These are phyloP conservation scores for Salix purpurea DNA, from an alignment of 345 rosid genomes.

Conservation along the genomic window DNA sequence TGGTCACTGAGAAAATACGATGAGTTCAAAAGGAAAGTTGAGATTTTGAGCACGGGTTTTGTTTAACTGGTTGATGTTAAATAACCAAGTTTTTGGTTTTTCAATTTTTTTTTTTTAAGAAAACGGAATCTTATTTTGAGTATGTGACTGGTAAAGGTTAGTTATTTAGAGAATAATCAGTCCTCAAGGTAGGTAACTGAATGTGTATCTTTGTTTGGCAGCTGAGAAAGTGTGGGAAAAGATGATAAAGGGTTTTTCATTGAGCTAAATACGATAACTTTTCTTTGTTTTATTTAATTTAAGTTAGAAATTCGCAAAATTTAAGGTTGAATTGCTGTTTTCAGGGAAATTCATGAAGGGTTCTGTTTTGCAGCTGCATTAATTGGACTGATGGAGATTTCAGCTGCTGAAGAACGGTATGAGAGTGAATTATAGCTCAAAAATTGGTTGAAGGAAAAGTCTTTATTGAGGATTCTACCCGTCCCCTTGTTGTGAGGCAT, in stretches of 20 bases:
- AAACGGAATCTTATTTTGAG: background rate
- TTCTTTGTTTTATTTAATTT: background rate
- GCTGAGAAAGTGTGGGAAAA: background rate
- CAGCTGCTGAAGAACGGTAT: background rate
- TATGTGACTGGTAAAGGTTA: background rate
- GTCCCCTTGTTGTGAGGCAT: background rate
- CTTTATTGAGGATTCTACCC: background rate
- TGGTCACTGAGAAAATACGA: background rate
- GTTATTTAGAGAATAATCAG: background rate
- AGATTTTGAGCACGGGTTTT: background rate
- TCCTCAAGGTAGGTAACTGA: background rate
- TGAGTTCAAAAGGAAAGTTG: background rate
- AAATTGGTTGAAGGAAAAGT: background rate
- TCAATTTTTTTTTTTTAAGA: background rate
- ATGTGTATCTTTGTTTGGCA: background rate
- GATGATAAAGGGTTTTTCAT: background rate
- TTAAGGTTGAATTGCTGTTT: background rate
- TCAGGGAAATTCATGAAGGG: background rate
- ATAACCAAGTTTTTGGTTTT: background rate
- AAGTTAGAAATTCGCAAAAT: background rate
- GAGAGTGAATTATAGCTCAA: background rate
- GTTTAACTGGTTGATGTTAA: background rate
- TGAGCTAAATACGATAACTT: background rate
- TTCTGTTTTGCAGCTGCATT: background rate
- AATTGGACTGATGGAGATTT: conserved; percentile 4